These are phyloP conservation scores for Entelexis paramagnoliae DNA, from an alignment of 1,139 yeast genomes.

Conservation along the genomic window DNA sequence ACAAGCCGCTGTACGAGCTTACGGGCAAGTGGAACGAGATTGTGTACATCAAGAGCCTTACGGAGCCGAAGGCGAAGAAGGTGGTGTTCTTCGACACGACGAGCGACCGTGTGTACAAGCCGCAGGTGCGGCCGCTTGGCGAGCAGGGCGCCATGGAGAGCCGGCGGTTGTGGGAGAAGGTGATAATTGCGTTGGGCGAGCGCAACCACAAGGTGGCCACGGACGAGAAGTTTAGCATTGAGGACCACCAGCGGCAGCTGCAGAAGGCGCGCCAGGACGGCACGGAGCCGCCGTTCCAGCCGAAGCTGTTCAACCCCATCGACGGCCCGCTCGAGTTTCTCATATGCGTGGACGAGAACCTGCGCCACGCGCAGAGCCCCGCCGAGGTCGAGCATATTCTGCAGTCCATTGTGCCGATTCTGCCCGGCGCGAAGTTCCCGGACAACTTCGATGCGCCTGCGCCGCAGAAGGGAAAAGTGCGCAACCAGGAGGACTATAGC, in stretches of 20 bases:
- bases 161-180: slow-evolving; percentile 70
- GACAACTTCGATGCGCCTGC: slow-evolving; percentile 63
- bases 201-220: slow-evolving; percentile 80
- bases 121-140: slow-evolving; percentile 62
- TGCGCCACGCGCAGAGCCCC: slow-evolving; percentile 40
- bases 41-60: slow-evolving; percentile 53
- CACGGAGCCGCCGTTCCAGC: slow-evolving; percentile 52
- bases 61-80: slow-evolving; percentile 36
- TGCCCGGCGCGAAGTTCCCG: slow-evolving; percentile 65
- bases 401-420: slow-evolving; percentile 48
- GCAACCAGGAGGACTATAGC: background rate
- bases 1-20: slow-evolving; percentile 52
- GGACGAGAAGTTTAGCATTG: slow-evolving; percentile 74
- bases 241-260: slow-evolving; percentile 63
- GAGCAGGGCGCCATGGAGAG: slow-evolving; percentile 81
- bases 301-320: slow-evolving; percentile 55
- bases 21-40: slow-evolving; percentile 91
- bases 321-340: slow-evolving; percentile 44
- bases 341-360: slow-evolving; percentile 45
- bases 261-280: slow-evolving; percentile 79
- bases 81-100: slow-evolving; percentile 54
- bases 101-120: slow-evolving; percentile 43
- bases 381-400: slow-evolving; percentile 46
- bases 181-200: slow-evolving; percentile 61
- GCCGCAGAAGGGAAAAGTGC: slow-evolving; percentile 36